Percentiles rank a stretch among this genome's conserved stretches.
Conservation (phyloP, 805 yeast species). For the Metschnikowia proteae region DNA sequence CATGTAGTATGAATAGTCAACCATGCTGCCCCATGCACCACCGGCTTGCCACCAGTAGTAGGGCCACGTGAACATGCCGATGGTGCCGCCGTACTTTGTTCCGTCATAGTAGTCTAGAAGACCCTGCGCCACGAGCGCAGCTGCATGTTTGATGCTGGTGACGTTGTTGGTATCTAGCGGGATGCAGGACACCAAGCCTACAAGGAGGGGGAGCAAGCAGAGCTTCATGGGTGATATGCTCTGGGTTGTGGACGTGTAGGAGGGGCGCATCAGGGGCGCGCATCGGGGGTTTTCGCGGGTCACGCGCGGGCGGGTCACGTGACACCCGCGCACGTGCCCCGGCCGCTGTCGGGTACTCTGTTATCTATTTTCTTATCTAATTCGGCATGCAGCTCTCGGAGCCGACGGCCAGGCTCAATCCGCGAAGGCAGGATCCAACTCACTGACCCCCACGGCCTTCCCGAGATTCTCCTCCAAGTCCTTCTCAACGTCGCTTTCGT, state of each 20-base stretch:
- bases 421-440: constrained; percentile 25
- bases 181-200: constrained; percentile 20
- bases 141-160: constrained; percentile 51
- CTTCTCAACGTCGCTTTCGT: constrained; percentile 6
- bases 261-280: too few relatives aligned
- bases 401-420: constrained; percentile 6
- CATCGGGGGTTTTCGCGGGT: neutral
- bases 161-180: constrained; percentile 37
- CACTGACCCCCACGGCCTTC: constrained; percentile 9
- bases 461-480: constrained; percentile 6
- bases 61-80: constrained; percentile 85
- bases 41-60: constrained; percentile 99
- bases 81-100: constrained; percentile 60
- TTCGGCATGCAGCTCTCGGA: neutral
- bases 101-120: constrained; percentile 81
- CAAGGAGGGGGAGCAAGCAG: constrained; percentile 8
- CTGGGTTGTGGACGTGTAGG: too few relatives aligned
- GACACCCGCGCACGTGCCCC: neutral
- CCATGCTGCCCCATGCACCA: constrained; percentile 84
- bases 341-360: neutral
- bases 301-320: neutral
- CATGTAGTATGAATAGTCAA: constrained; percentile 73
- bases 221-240: neutral
- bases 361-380: neutral
- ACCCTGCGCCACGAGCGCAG: constrained; percentile 62